Conservation (phyloP, 2,329 filamentous ascomycete species). For the Orbilia brochopaga region DNA sequence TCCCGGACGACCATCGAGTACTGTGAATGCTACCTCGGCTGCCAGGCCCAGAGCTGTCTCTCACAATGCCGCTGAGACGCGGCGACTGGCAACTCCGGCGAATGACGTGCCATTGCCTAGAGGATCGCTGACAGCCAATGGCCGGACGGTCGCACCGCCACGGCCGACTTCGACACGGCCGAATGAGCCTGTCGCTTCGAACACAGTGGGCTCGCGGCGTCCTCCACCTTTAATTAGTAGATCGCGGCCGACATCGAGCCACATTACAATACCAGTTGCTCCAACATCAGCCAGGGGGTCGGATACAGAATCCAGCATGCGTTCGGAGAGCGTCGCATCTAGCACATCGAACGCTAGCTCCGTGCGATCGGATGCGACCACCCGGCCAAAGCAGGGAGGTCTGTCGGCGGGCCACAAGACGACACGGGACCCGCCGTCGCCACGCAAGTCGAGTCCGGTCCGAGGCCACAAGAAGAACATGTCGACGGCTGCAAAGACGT, state of each 20-base stretch:
- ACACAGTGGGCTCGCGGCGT: conserved; percentile 17
- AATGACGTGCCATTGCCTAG: conserved; percentile 34
- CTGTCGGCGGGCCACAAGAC: conserved; percentile 11
- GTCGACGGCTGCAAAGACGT: conserved; percentile 18
- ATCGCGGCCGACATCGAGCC: conserved; percentile 25
- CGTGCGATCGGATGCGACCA: conserved; percentile 35
- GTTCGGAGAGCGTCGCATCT: conserved; percentile 46
- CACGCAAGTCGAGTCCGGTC: conserved; percentile 17
- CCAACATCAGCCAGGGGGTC: conserved; percentile 25
- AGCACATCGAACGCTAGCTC: conserved; percentile 43
- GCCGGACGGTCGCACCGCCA: conserved; percentile 34
- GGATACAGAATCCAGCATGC: conserved; percentile 43
- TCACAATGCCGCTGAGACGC: conserved; percentile 33
- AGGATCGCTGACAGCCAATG: conserved; percentile 17
- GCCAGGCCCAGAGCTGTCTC: conserved; percentile 42
- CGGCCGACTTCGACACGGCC: conserved; percentile 35
- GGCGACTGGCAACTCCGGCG: conserved; percentile 31
- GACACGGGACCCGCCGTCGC: conserved; percentile 19
- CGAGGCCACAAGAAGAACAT: conserved; percentile 29
- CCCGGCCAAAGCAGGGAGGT: conserved; percentile 22
- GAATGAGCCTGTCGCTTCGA: conserved; percentile 25
- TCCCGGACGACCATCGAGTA: conserved; percentile 31
- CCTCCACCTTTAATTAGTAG: conserved; percentile 16
- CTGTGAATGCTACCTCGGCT: conserved; percentile 29
- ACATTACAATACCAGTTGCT: conserved; percentile 21